Percentiles rank a stretch among this genome's conserved stretches.
Conservation (phyloP, 2,329 filamentous ascomycete species). For the Aspergillus bombycis region DNA sequence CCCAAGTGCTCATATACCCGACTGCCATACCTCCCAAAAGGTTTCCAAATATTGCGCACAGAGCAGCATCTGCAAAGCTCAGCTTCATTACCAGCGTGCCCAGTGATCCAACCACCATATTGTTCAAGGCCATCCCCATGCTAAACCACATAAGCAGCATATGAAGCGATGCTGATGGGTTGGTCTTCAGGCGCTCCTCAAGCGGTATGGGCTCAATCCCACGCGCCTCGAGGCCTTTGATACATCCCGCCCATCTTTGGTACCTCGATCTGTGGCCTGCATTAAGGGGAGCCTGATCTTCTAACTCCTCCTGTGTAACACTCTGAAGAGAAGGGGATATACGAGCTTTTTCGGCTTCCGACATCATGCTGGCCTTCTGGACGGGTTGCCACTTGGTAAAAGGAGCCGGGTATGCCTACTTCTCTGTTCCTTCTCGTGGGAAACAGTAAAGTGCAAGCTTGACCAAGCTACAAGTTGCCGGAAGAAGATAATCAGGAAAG, state of each 20-base stretch:
- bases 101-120: slow-evolving; percentile 46
- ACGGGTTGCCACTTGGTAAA: not conserved
- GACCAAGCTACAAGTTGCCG: not conserved
- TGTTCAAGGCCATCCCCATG: slow-evolving; percentile 45
- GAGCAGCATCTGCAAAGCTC: slow-evolving; percentile 44
- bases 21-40: slow-evolving; percentile 37
- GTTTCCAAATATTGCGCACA: slow-evolving; percentile 43
- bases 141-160: slow-evolving; percentile 45
- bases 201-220: slow-evolving; percentile 33
- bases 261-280: slow-evolving; percentile 18
- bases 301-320: slow-evolving; percentile 26
- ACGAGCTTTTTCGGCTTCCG: slow-evolving; percentile 31
- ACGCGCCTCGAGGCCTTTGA: slow-evolving; percentile 30
- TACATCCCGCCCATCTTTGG: slow-evolving; percentile 25
- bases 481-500: not conserved
- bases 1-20: slow-evolving; percentile 48
- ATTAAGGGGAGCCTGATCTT: slow-evolving; percentile 17
- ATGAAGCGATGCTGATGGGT: slow-evolving; percentile 30
- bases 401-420: not conserved
- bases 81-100: slow-evolving; percentile 45
- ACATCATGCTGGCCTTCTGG: slow-evolving; percentile 15
- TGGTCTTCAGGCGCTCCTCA: slow-evolving; percentile 32
- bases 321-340: slow-evolving; percentile 29
- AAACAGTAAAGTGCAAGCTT: not conserved
- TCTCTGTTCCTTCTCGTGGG: not conserved